Evolutionary conservation across 768 basidiomycete genomes (phyloP), one percentile per base, ranked within the genome.

Genomic region (Suillus luteus): DNA sequence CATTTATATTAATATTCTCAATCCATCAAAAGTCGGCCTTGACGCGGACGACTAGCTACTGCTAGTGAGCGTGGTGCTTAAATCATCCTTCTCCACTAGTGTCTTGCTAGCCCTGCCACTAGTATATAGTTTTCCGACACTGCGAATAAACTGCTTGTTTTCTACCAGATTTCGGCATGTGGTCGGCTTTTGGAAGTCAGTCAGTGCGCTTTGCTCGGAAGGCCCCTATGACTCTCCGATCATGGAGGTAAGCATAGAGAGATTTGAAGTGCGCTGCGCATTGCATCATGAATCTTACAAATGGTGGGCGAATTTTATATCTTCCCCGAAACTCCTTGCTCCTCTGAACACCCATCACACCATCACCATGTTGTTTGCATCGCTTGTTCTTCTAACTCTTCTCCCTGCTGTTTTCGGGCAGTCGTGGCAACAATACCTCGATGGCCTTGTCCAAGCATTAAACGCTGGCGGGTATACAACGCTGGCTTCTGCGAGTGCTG

Each of bases 401-500:
- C 52, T 71, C 46, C 69, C 77, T 27, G 66, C 66, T 35, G 74
- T 70, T 5, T 58, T 74, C 24, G 80, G 74, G n/a, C 40, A 54
- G 52, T 33, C 52, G 6, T 54, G 33, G 52, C 68, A 74, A 51
- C 76, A 72, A 69, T 68, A 71, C 61, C 66, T 80, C 14, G 60
- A 49, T 9, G 72, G 73, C 10, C 74, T 85, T 33, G 48, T 81
- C 15, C 69, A 73, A 27, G 75, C 77, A 27, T 76, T 87, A 22
- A 73, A 77, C 58, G 55, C 64, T 44, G 64, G 73, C 11, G 81
- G 83, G 11, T 78, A 84, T 59, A 80, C 78, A 37, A 70, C 73
- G 35, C 71, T 89, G 44, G 80, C 81, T 22, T 69, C 68, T 35
- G 71, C 77, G 38, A 75, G 82, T 6, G 62, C 70, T 17, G 71